These are phyloP conservation scores for Syzygium aqueum DNA, from an alignment of 345 rosid species.

Conservation along the genomic window DNA sequence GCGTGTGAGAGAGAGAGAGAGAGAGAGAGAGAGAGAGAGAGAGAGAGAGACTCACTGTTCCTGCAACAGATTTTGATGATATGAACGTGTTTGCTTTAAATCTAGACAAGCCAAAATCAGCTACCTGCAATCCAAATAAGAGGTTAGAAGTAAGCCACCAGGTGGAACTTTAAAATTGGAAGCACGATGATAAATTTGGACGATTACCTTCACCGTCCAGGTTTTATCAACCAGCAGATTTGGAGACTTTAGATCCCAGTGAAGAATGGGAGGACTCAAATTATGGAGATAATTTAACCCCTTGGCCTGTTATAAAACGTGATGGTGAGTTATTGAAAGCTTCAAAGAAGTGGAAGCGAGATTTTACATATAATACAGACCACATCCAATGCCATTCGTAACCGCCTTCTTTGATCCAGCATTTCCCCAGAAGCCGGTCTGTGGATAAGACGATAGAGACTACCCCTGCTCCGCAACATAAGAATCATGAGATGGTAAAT, in stretches of 20 bases:
- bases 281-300: constrained; percentile 93
- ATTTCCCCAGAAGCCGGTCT: constrained; percentile 78
- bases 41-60: constrained; percentile 60
- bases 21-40: background rate
- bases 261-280: constrained; percentile 84
- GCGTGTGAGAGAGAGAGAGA: background rate
- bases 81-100: constrained; percentile 84
- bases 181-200: background rate
- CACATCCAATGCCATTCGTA: constrained; percentile 96
- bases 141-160: background rate
- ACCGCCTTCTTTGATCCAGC: constrained; percentile 74
- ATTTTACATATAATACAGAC: constrained; percentile 14
- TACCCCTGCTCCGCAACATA: constrained; percentile 56
- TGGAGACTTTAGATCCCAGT: constrained; percentile 97
- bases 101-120: constrained; percentile 95
- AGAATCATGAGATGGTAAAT: background rate
- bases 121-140: constrained; percentile 39
- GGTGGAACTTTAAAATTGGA: background rate
- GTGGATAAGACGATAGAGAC: constrained; percentile 83
- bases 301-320: constrained; percentile 65
- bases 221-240: constrained; percentile 92
- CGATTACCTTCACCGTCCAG: constrained; percentile 84
- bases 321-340: background rate
- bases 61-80: constrained; percentile 94
- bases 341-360: background rate